phyloP scores from a whole-genome alignment of 805 yeast species.

The Candida ascalaphidarum region DNA sequence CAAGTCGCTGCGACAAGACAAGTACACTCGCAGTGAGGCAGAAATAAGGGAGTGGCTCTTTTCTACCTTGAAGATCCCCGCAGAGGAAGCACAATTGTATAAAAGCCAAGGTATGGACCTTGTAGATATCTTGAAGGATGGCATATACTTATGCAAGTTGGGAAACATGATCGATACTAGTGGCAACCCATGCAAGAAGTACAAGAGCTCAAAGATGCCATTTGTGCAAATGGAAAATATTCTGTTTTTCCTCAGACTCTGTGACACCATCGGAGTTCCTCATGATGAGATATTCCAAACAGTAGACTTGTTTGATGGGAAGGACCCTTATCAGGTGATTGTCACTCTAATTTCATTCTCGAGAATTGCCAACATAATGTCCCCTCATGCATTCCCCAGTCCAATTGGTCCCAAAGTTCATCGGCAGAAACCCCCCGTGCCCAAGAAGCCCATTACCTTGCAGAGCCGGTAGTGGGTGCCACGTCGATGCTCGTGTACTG shows the following conservation, averaged over 20 bases:
- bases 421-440: slow-evolving; percentile 43
- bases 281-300: slow-evolving; percentile 80
- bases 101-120: slow-evolving; percentile 27
- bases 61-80: slow-evolving; percentile 14
- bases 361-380: slow-evolving; percentile 48
- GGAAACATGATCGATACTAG: slow-evolving; percentile 15
- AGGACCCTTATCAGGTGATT: slow-evolving; percentile 74
- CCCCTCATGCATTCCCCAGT: slow-evolving; percentile 13
- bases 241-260: slow-evolving; percentile 56
- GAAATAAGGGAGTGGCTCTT: slow-evolving; percentile 52
- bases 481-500: no score
- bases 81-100: slow-evolving; percentile 4
- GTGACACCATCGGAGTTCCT: slow-evolving; percentile 60
- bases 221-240: slow-evolving; percentile 80
- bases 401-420: slow-evolving; percentile 35
- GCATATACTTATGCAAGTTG: slow-evolving; percentile 32
- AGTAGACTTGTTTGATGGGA: slow-evolving; percentile 59
- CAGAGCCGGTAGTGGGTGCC: no score
- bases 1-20: slow-evolving; percentile 37
- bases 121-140: slow-evolving; percentile 52
- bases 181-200: slow-evolving; percentile 30
- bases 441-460: slow-evolving; percentile 49
- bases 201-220: slow-evolving; percentile 62
- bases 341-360: slow-evolving; percentile 69
- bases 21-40: slow-evolving; percentile 34